Evolutionary conservation across 371 early-diverging fungal genomes (phyloP).

Genomic region (Saksenaea oblongispora): DNA sequence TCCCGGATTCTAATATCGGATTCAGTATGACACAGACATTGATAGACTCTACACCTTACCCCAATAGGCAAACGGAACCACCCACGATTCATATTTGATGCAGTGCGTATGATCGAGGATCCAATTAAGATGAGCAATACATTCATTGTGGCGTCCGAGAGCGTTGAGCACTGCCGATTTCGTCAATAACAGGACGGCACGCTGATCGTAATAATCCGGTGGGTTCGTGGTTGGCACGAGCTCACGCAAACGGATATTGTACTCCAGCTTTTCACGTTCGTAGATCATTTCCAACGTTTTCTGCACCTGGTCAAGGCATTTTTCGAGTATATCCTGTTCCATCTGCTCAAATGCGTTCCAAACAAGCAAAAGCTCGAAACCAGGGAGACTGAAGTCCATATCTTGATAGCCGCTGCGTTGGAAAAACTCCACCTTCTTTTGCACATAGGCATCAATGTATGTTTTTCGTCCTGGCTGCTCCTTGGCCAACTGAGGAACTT

Average conservation of each 20-base stretch:
- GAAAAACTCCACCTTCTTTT: slow-evolving; percentile 54
- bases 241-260: slow-evolving; percentile 41
- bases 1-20: slow-evolving; percentile 54
- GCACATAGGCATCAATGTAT: slow-evolving; percentile 58
- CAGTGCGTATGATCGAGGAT: slow-evolving; percentile 54
- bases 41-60: slow-evolving; percentile 33
- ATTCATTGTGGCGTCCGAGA: slow-evolving; percentile 37
- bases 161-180: slow-evolving; percentile 48
- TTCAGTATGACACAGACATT: slow-evolving; percentile 2
- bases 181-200: slow-evolving; percentile 39
- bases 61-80: slow-evolving; percentile 68
- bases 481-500: slow-evolving; percentile 42
- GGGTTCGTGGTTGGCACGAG: slow-evolving; percentile 43
- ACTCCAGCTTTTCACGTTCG: slow-evolving; percentile 52
- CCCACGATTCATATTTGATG: slow-evolving; percentile 58
- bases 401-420: slow-evolving; percentile 59
- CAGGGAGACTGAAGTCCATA: slow-evolving; percentile 57
- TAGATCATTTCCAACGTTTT: slow-evolving; percentile 43
- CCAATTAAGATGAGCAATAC: slow-evolving; percentile 58
- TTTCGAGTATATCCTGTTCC: slow-evolving; percentile 43
- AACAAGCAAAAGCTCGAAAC: slow-evolving; percentile 58
- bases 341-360: slow-evolving; percentile 63
- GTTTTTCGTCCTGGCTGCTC: slow-evolving; percentile 48
- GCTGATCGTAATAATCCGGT: slow-evolving; percentile 51
- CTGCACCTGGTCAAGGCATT: slow-evolving; percentile 43